Percentiles rank a stretch among this genome's conserved stretches.
These are phyloP conservation scores for Pyrrhoderma noxium DNA, from an alignment of 1,284 basidiomycete species.

Conservation along the genomic window DNA sequence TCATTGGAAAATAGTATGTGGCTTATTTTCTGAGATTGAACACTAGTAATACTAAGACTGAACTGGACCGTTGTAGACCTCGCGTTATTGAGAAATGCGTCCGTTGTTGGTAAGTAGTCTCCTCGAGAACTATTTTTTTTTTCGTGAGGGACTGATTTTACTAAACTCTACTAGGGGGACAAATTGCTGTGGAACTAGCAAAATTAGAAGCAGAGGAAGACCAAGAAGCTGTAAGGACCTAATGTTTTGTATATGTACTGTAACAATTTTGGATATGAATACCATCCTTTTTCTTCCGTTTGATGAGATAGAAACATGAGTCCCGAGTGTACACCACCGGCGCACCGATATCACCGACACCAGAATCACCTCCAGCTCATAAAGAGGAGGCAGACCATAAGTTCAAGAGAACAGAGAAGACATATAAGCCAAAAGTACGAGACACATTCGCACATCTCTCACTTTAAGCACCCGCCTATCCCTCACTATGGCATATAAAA, in stretches of 20 bases:
- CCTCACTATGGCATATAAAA: no score
- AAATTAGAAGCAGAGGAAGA: slow-evolving; percentile 34
- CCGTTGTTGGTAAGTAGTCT: slow-evolving; percentile 58
- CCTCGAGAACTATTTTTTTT: background rate
- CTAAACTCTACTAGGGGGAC: slow-evolving; percentile 43
- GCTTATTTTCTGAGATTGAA: background rate
- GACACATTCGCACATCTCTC: no score
- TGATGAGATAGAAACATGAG: background rate
- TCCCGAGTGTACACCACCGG: background rate
- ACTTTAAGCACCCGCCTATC: no score
- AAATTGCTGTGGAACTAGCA: slow-evolving; percentile 77
- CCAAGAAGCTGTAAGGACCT: slow-evolving; percentile 6
- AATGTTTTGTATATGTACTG: background rate
- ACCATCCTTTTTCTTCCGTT: background rate
- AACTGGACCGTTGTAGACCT: no score
- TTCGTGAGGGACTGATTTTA: slow-evolving; percentile 3
- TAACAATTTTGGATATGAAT: background rate
- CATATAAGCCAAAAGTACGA: background rate
- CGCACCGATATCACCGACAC: background rate
- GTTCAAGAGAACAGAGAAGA: no score
- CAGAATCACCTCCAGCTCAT: no score
- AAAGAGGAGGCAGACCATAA: no score
- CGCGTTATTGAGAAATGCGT: slow-evolving; percentile 90
- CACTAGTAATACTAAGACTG: no score
- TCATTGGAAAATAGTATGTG: slow-evolving; percentile 67